Percentiles rank a stretch among this genome's conserved stretches.
Conservation (phyloP, 2,329 filamentous ascomycete species). For the Alternaria dauci region DNA sequence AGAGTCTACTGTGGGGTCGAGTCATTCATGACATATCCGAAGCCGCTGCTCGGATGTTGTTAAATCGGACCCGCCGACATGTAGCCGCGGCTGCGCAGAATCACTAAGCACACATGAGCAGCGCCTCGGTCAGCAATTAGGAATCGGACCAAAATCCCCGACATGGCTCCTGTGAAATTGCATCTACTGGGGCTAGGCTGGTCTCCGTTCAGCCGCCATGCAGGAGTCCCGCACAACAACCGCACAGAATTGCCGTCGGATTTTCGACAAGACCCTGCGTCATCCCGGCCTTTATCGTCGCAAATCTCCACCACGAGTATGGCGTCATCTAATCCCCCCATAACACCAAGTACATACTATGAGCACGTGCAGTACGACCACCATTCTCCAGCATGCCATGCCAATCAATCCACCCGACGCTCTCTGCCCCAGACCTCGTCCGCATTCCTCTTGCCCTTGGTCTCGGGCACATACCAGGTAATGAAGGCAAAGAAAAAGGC, state of each 20-base stretch:
- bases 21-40: slow-evolving; percentile 25
- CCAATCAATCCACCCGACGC: slow-evolving; percentile 43
- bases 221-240: neutral
- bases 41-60: slow-evolving; percentile 10
- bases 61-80: slow-evolving; percentile 24
- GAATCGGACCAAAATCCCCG: neutral
- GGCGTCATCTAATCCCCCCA: neutral
- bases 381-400: neutral
- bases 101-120: slow-evolving; percentile 3
- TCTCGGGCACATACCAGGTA: slow-evolving; percentile 80
- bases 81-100: slow-evolving; percentile 18
- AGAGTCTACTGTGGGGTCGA: slow-evolving; percentile 15
- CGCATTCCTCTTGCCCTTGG: slow-evolving; percentile 80
- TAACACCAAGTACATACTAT: neutral
- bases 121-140: slow-evolving; percentile 31
- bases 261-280: neutral
- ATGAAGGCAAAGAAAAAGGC: slow-evolving; percentile 76
- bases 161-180: neutral
- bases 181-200: neutral
- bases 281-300: neutral
- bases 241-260: neutral
- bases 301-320: neutral
- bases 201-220: neutral
- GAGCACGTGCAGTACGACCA: neutral
- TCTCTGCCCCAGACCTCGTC: slow-evolving; percentile 91